Percentiles rank a stretch among this genome's conserved stretches.
These are phyloP conservation scores for Bolboschoenus planiculmis DNA, from an alignment of 176 grass and related monocot species.

Conservation along the genomic window DNA sequence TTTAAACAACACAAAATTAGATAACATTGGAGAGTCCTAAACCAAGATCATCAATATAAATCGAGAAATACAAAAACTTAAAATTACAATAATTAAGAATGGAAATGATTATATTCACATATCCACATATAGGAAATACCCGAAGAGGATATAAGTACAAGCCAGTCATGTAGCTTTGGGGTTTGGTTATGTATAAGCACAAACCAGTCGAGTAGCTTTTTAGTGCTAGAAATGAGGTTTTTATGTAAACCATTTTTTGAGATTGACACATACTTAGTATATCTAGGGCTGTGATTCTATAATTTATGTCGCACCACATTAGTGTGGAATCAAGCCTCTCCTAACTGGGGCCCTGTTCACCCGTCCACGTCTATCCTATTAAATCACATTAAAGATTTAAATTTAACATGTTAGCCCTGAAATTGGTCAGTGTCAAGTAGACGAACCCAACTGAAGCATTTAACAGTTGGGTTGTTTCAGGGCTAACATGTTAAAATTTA, in stretches of 20 bases:
- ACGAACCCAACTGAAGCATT: not conserved
- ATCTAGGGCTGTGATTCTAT: not conserved
- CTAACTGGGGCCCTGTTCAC: not conserved
- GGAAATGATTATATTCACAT: not conserved
- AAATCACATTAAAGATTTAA: not conserved
- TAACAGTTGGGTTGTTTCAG: not conserved
- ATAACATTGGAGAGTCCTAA: not conserved
- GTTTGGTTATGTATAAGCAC: not conserved
- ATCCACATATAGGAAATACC: not conserved
- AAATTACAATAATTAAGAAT: not conserved
- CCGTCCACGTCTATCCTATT: not conserved
- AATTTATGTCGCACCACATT: not conserved
- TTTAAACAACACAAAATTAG: conserved; percentile 3
- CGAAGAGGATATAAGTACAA: not conserved
- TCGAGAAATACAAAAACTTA: not conserved
- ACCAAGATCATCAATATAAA: not conserved
- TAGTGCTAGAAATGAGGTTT: conserved; percentile 4
- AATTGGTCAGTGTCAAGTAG: not conserved
- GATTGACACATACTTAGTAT: not conserved
- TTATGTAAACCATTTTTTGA: not conserved
- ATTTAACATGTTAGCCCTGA: not conserved
- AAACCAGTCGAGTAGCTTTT: too few relatives aligned
- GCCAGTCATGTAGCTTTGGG: not conserved
- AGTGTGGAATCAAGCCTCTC: not conserved
- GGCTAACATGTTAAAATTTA: not conserved